Conservation (phyloP, 768 basidiomycete species). For the Boletus sensibilis region DNA sequence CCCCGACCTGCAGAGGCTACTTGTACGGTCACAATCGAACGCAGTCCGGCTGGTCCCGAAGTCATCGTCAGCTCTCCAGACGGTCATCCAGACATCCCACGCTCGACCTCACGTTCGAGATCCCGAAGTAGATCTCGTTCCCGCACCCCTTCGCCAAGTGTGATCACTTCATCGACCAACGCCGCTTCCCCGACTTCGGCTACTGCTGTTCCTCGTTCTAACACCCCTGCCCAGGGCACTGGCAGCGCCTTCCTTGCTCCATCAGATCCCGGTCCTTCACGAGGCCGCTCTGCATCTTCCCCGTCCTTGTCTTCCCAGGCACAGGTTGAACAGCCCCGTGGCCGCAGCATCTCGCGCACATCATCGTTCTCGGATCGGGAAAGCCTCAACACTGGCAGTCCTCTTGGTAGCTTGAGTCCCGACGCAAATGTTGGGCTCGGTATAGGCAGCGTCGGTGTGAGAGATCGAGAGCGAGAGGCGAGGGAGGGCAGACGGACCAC, state of each 20-base stretch:
- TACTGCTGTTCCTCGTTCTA: conserved; percentile 12
- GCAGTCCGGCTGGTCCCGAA: conserved; percentile 22
- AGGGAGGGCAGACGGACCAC: conserved; percentile 27
- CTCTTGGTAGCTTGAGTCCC: conserved; percentile 40
- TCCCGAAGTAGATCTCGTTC: conserved; percentile 42
- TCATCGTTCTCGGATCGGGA: conserved; percentile 57
- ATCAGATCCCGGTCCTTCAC: conserved; percentile 18
- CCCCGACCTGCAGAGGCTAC: conserved; percentile 16
- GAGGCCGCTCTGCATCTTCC: conserved; percentile 34
- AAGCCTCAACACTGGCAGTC: conserved; percentile 35
- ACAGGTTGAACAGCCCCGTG: conserved; percentile 39
- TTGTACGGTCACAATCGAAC: conserved; percentile 13
- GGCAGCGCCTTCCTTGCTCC: conserved; percentile 27
- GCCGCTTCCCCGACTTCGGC: conserved; percentile 8
- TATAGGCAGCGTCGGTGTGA: conserved; percentile 32
- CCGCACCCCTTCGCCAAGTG: conserved; percentile 46
- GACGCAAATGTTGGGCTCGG: conserved; percentile 34
- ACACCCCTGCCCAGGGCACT: conserved; percentile 11
- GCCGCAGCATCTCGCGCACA: conserved; percentile 54
- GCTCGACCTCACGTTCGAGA: conserved; percentile 31
- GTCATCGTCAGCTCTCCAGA: conserved; percentile 39
- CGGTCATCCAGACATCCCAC: conserved; percentile 32
- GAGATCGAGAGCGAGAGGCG: conserved; percentile 33
- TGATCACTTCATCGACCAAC: conserved; percentile 15
- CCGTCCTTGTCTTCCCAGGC: conserved; percentile 34